A percentile compares a stretch with the other conserved stretches of the same genome.
These are phyloP conservation scores for Lathyrus sativus DNA, from an alignment of 306 rosid genomes.

Conservation along the genomic window DNA sequence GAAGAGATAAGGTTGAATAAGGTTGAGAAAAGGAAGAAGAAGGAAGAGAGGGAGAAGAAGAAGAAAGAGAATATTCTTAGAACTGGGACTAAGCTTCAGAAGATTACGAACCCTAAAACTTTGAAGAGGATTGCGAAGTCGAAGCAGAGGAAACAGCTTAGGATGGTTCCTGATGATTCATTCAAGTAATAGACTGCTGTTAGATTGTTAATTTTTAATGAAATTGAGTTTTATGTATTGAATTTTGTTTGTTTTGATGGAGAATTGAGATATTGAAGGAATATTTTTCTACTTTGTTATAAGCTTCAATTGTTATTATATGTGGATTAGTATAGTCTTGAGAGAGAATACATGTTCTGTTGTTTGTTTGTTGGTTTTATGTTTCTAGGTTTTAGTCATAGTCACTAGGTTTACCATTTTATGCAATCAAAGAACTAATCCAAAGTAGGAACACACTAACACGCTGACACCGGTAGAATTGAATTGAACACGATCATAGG, in stretches of 20 bases:
- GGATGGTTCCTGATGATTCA: constrained; percentile 72
- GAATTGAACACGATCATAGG: too few relatives aligned
- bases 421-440: too few relatives aligned
- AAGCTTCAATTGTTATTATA: neutral
- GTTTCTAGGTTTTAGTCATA: neutral
- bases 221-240: constrained; percentile 7
- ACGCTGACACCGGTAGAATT: too few relatives aligned
- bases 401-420: neutral
- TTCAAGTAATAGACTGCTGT: constrained; percentile 35
- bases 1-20: constrained; percentile 76
- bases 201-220: neutral
- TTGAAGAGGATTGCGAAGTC: constrained; percentile 79
- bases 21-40: constrained; percentile 77
- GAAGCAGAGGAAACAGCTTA: constrained; percentile 71
- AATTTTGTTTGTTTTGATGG: neutral
- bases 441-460: too few relatives aligned
- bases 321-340: neutral
- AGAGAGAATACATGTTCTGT: neutral
- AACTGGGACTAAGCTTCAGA: constrained; percentile 83
- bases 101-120: constrained; percentile 77
- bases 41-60: constrained; percentile 88
- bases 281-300: neutral
- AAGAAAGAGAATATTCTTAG: constrained; percentile 82
- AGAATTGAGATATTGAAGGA: neutral
- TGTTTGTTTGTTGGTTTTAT: neutral